Percentiles rank a stretch among this genome's conserved stretches.
Evolutionary conservation across 2,329 filamentous ascomycete species (phyloP).

Genomic region (Pestalotiopsis sp.): DNA sequence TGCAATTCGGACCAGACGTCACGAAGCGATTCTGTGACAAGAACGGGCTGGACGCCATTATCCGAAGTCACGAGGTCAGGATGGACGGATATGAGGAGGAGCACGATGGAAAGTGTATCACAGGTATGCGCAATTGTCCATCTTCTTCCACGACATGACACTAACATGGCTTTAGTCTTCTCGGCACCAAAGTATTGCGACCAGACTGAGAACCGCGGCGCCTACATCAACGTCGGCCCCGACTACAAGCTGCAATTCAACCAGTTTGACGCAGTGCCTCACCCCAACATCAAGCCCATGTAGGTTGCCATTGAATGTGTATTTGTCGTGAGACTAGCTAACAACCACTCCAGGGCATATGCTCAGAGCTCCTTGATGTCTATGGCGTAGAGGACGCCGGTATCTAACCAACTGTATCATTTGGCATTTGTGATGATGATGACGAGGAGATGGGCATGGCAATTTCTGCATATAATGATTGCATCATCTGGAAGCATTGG

Average conservation of each 20-base stretch:
- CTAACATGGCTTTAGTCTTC: constrained; percentile 66
- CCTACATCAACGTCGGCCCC: constrained; percentile 94
- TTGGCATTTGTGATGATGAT: constrained; percentile 23
- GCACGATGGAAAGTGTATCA: constrained; percentile 94
- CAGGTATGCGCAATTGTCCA: constrained; percentile 56
- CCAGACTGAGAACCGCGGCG: constrained; percentile 95
- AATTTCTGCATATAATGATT: constrained; percentile 32
- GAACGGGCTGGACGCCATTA: constrained; percentile 92
- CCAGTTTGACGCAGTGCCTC: constrained; percentile 94
- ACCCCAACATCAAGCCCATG: constrained; percentile 95
- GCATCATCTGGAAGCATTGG: constrained; percentile 30
- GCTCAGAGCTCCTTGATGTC: constrained; percentile 81
- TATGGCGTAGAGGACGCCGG: constrained; percentile 59
- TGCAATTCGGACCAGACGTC: constrained; percentile 96
- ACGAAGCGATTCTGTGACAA: constrained; percentile 96
- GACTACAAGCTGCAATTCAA: constrained; percentile 91
- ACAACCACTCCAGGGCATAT: constrained; percentile 63
- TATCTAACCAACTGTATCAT: constrained; percentile 18
- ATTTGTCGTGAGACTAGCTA: constrained; percentile 18
- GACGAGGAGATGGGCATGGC: constrained; percentile 23
- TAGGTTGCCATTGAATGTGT: background rate
- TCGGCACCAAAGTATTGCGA: constrained; percentile 98
- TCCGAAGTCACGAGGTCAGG: constrained; percentile 94
- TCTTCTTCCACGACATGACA: background rate
- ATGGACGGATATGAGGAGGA: constrained; percentile 99